phyloP scores from a whole-genome alignment of 345 rosid genomes.

The Nephelium lappaceum region DNA sequence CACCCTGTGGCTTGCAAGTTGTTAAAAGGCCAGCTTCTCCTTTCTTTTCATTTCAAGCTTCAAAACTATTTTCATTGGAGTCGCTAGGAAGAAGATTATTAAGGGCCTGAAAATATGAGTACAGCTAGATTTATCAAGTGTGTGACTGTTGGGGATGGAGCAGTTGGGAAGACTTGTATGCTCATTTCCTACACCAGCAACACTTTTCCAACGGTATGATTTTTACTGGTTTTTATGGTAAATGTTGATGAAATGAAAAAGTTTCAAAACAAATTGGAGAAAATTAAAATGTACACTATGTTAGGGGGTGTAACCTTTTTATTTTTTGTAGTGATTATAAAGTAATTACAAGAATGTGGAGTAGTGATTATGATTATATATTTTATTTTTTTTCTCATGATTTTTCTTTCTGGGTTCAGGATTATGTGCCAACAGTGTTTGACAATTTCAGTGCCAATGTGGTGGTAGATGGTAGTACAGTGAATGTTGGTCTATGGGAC shows the following conservation, averaged over 20 bases:
- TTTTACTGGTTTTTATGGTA: too few species aligned
- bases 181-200: constrained; percentile 83
- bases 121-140: constrained; percentile 80
- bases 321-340: background rate
- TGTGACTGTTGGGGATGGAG: constrained; percentile 85
- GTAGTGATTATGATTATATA: too few species aligned
- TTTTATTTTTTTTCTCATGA: too few species aligned
- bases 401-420: constrained; percentile 28
- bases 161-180: constrained; percentile 87
- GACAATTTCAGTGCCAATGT: constrained; percentile 75
- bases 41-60: constrained; percentile 10
- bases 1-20: constrained; percentile 14
- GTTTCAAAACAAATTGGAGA: too few species aligned
- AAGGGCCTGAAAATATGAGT: constrained; percentile 39
- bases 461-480: constrained; percentile 62
- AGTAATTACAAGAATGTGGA: background rate
- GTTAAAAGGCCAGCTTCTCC: constrained; percentile 20
- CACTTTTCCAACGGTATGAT: constrained; percentile 67
- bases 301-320: too few species aligned
- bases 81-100: background rate
- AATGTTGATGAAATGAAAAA: too few species aligned
- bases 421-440: constrained; percentile 67
- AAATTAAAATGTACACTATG: too few species aligned
- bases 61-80: background rate
- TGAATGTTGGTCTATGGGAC: constrained; percentile 62